Evolutionary conservation across 2,329 filamentous ascomycete species (phyloP), one percentile per base, ranked within the genome.

Genomic region (Penicillium palitans): DNA sequence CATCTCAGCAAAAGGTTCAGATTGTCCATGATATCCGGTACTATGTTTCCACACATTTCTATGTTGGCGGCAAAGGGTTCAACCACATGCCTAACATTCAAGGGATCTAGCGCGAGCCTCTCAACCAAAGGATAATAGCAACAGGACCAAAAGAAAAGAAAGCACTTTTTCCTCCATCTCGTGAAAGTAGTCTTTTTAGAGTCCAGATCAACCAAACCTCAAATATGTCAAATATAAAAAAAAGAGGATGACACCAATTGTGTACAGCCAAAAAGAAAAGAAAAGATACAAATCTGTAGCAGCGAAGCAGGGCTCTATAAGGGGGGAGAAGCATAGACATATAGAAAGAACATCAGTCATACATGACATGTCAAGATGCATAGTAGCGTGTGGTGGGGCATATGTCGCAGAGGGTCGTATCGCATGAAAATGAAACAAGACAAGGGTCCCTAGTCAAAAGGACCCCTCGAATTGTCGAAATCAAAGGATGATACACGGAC

Each of bases 401-500:
- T 55, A 58, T 44, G 31, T 41, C 24, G 35, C 24, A 49, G 40
- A 39, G 31, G 29, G 15, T 61, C 55, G 55, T 58, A 58, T 47
- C 55, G 29, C 55, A 54, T 58, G 55, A 58, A 42, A 52, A 48
- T 48, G n/a, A 54, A 54, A 48, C 42, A 55, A 52, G 40, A 51
- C 42, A 48, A 54, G 39, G 39, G 42, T 17, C 40, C 33, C 10
- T 8, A 31, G 24, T 47, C 13, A 24, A 8, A 31, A 10, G 6
- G 21, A 33, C 19, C 10, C 13, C 33, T 27, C 15, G n/a, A 33
- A 46, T 21, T 42, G 12, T 29, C 41, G 24, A 41, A 41, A 58
- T 69, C 66, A 78, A 55, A 78, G 68, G 62, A 78, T 75, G 45
- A 76, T 70, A 64, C 76, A 78, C 21, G 73, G 72, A 1, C 71